Base-by-base conservation (phyloP, 139 green algal species). In the Pleodorina starrii region DNA sequence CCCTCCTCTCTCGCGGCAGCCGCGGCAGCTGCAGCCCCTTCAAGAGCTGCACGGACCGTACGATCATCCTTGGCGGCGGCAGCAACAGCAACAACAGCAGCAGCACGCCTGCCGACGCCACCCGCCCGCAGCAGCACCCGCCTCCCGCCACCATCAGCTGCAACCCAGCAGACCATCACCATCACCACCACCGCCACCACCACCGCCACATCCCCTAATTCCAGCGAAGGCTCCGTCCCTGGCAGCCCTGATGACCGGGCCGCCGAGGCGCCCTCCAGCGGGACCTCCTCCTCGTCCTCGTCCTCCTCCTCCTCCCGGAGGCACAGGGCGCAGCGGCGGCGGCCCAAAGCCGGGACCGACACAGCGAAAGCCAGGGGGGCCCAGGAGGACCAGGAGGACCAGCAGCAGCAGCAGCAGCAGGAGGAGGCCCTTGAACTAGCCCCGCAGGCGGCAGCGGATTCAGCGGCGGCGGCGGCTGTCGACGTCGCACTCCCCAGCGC, bases 1-100 rank as follows among this genome's bases (percentile, higher is more conserved):
- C 80, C 80, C 29, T 86, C 80, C 5, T 86, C 80, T 25, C 5
- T 59, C 27, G 80, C 80, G 6, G 80, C 80, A 84, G 48, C 76
- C 46, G 50, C 76, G 29, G 32, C 76, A 48, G 9, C 32, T 48
- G 50, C 76, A 43, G 29, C 75, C 25, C 5, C 63, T 21, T 73
- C 63, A 73, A n/a, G 9, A 71, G 27, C 59, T 25, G 63, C 5
- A 5, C 54, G 29, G n/a, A n/a, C n/a, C 54, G 29, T 21, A 36
- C 11, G 1, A 77, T 11, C 35, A 50, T 43, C 68, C 5, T 11
- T 12, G n/a, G 35, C 68, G 43, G 16, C 35, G 48, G 5, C 35
- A 77, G 36, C 69, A 77, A 77, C 11, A 44, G 35, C 35, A 77
- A n/a, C n/a, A n/a, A n/a, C n/a, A 50, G 35, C n/a, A 48, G 4